Conservation (phyloP, 2,329 filamentous ascomycete species). For the Exserohilum rostratum region DNA sequence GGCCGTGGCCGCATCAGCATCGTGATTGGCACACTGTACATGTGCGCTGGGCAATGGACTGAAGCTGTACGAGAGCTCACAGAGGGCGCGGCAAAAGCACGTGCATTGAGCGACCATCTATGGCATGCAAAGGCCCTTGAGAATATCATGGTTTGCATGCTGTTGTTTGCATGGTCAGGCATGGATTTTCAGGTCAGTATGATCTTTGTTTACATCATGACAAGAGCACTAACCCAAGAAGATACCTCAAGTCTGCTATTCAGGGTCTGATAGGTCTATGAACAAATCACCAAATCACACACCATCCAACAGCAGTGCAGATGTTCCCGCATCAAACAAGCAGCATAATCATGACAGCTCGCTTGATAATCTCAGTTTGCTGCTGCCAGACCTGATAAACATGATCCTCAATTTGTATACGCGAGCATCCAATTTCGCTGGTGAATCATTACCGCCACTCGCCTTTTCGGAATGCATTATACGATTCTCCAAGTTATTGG, state of each 20-base stretch:
- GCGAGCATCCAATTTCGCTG: constrained; percentile 65
- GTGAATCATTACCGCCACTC: constrained; percentile 73
- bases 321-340: constrained; percentile 51
- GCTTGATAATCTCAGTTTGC: constrained; percentile 57
- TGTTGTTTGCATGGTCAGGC: constrained; percentile 83
- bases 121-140: constrained; percentile 98
- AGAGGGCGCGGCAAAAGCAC: constrained; percentile 78
- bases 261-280: constrained; percentile 56
- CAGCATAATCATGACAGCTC: constrained; percentile 49
- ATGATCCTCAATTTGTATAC: constrained; percentile 77
- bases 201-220: neutral
- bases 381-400: constrained; percentile 76
- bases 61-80: constrained; percentile 84
- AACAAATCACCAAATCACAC: constrained; percentile 51
- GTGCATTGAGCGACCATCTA: constrained; percentile 85
- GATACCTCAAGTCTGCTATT: constrained; percentile 62
- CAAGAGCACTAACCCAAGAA: constrained; percentile 31
- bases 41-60: constrained; percentile 87
- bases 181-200: constrained; percentile 75
- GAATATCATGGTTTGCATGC: constrained; percentile 78
- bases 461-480: constrained; percentile 76
- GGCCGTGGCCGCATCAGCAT: constrained; percentile 80
- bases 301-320: constrained; percentile 46
- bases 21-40: constrained; percentile 81
- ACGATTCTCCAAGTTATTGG: constrained; percentile 72